Evolutionary conservation across 768 basidiomycete species (phyloP), one percentile per base, ranked within the genome.

Genomic region (Lentinula raphanica): DNA sequence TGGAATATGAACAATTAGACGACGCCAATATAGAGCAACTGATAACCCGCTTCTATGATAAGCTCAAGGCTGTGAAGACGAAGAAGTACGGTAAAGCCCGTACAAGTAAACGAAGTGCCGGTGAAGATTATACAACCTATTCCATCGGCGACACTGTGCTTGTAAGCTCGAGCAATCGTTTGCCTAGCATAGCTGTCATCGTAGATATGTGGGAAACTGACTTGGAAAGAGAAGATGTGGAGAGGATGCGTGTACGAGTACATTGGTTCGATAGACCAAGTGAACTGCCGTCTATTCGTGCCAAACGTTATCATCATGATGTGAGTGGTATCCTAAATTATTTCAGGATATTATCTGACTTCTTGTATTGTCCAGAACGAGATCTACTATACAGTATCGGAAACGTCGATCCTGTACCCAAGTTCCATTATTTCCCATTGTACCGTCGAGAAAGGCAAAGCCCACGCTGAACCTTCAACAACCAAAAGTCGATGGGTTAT

Each of bases 221-320:
- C 15, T 29, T 40, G 11, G 38, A 48, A 1, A 31, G 69, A 64
- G 66, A 66, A n/a, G 68, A 72, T 32, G 65, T 64, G 1, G 63
- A 69, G 36, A 77, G 72, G 49, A 83, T 85, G 75, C 76, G 80
- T 56, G 69, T 88, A 23, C 77, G 80, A 27, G 70, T 92, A 23
- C 90, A 90, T 63, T 92, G 89, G 90, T 92, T 92, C 64, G 71
- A 88, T 60, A 72, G 83, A 31, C 88, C 88, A 1, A 69, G 72
- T 0, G 84, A 92, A 66, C 72, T 91, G 59, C 79, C 88, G 6
- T 71, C 71, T 25, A 71, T 84, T 54, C 76, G 89, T 12, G 83
- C 82, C 1, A 80, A 81, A 61, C 77, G 88, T 42, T 80, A 83
- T 17, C 80, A 86, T 66, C 64, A 72, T 45, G 78, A 86, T 71